Percentiles rank a stretch among this genome's conserved stretches.
These are phyloP conservation scores for Starmerella tilneyi DNA, from an alignment of 805 yeast genomes.

Conservation along the genomic window DNA sequence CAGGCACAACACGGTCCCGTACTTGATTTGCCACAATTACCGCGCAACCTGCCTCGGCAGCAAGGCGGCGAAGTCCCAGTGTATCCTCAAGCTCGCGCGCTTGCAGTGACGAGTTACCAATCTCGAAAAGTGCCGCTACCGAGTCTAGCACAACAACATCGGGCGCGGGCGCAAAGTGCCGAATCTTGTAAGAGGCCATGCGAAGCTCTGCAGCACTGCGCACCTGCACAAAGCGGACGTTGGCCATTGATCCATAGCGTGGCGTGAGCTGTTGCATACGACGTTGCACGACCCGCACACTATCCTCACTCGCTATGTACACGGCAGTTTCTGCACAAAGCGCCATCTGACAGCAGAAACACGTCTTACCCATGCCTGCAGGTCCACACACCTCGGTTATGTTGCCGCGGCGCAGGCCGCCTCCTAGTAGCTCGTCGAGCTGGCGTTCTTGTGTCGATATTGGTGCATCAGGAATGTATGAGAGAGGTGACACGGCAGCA, in stretches of 20 bases:
- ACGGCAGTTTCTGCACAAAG: conserved; percentile 53
- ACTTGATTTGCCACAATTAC: conserved; percentile 73
- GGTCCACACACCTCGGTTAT: conserved; percentile 75
- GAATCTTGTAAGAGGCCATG: conserved; percentile 1
- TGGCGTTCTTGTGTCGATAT: conserved; percentile 39
- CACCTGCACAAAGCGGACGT: conserved; percentile 6
- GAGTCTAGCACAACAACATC: conserved; percentile 62
- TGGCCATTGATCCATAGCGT: background rate
- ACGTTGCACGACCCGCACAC: conserved; percentile 43
- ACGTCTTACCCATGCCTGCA: conserved; percentile 80
- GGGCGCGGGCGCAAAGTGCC: background rate
- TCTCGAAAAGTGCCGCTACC: conserved; percentile 38
- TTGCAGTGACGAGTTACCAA: conserved; percentile 17
- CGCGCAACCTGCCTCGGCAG: conserved; percentile 43
- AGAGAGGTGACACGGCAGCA: background rate
- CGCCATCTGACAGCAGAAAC: conserved; percentile 57
- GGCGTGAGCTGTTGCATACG: conserved; percentile 23
- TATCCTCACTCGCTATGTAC: conserved; percentile 71
- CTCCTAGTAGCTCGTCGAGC: conserved; percentile 43
- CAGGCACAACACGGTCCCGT: conserved; percentile 38
- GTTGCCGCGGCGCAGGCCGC: conserved; percentile 47
- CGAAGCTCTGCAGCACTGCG: conserved; percentile 9
- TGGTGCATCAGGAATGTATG: background rate
- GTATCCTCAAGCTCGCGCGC: conserved; percentile 18
- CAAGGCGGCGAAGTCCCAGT: conserved; percentile 38